phyloP scores from a whole-genome alignment of 192 early-diverging fungal species.

The Paraglomus brasilianum region DNA sequence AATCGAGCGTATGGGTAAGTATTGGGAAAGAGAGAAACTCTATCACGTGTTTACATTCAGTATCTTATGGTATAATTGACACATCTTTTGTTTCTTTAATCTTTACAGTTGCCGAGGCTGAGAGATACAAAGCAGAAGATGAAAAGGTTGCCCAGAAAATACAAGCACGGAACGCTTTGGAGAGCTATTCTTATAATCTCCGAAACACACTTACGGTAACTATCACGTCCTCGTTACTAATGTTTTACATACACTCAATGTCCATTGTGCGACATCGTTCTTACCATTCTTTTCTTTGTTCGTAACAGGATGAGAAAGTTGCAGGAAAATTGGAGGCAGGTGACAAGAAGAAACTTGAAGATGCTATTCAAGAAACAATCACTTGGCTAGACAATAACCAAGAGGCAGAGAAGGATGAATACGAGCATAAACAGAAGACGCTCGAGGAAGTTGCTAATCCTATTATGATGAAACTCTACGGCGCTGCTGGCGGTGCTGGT shows the following conservation, averaged over 20 bases:
- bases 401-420: slow-evolving; percentile 98
- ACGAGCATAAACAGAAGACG: slow-evolving; percentile 91
- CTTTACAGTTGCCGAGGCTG: slow-evolving; percentile 42
- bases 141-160: slow-evolving; percentile 89
- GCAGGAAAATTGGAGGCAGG: slow-evolving; percentile 73
- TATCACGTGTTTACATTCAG: too few relatives aligned
- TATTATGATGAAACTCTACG: slow-evolving; percentile 96
- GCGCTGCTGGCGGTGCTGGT: slow-evolving; percentile 67
- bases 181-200: slow-evolving; percentile 97
- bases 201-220: slow-evolving; percentile 73
- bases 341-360: slow-evolving; percentile 87
- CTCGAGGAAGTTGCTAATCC: slow-evolving; percentile 93
- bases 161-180: slow-evolving; percentile 90
- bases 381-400: slow-evolving; percentile 92
- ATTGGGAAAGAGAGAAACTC: too few relatives aligned
- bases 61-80: too few relatives aligned
- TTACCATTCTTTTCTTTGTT: too few relatives aligned
- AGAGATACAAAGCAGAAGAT: slow-evolving; percentile 87
- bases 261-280: too few relatives aligned
- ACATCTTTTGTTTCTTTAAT: too few relatives aligned
- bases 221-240: neutral
- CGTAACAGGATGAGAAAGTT: slow-evolving; percentile 78
- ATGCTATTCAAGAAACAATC: slow-evolving; percentile 87
- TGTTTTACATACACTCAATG: too few relatives aligned
- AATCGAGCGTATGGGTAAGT: slow-evolving; percentile 88